Percentiles rank a stretch among this genome's conserved stretches.
Conservation (phyloP, 225 moss, liverwort and hornwort genomes). For the Physcomitrellopsis africana region DNA sequence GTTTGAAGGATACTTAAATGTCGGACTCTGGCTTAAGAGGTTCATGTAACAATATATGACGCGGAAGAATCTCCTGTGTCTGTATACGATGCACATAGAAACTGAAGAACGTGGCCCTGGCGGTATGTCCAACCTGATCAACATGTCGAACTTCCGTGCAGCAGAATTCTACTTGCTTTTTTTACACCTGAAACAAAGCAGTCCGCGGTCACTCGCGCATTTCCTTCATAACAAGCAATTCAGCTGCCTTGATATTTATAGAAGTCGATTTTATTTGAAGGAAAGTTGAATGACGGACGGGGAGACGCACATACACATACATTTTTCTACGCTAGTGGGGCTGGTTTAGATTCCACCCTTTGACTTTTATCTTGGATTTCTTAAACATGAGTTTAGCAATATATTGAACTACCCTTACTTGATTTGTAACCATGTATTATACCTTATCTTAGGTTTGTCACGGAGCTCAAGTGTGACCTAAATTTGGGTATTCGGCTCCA, state of each 20-base stretch:
- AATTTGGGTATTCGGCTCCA: too few relatives aligned
- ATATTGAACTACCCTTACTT: background rate
- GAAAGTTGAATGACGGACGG: background rate
- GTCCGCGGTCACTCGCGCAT: background rate
- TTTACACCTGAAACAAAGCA: background rate
- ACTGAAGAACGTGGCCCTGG: slow-evolving; percentile 1
- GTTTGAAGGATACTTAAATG: slow-evolving; percentile 83
- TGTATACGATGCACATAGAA: background rate
- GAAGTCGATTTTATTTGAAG: background rate
- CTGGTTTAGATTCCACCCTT: slow-evolving; percentile 3
- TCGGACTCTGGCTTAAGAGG: slow-evolving; percentile 83
- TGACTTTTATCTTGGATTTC: background rate
- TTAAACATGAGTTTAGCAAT: background rate
- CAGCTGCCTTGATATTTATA: background rate
- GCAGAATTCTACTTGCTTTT: background rate
- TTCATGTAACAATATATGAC: slow-evolving; percentile 47
- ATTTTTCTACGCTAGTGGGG: slow-evolving; percentile 11
- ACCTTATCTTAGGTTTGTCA: background rate
- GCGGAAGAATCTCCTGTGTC: slow-evolving; percentile 6
- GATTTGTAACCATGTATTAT: background rate
- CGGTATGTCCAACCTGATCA: background rate
- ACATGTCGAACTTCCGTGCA: background rate
- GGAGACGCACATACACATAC: background rate
- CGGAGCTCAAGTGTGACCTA: too few relatives aligned
- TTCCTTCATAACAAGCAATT: background rate